Conservation (phyloP, 306 rosid species). For the Quercus aquifolioides region DNA sequence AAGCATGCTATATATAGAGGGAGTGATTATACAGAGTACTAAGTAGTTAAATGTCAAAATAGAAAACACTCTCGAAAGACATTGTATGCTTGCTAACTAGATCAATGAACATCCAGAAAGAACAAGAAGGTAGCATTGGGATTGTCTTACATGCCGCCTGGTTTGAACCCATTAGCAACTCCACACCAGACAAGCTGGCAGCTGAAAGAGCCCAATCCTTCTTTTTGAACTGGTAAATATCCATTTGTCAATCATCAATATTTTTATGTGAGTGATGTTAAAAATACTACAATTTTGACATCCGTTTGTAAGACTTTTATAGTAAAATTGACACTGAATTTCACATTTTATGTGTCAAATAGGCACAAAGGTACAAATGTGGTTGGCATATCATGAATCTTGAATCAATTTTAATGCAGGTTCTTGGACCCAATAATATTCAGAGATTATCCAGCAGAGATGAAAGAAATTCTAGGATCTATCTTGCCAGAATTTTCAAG, state of each 20-base stretch:
- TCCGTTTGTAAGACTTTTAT: too few species aligned
- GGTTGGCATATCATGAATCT: too few species aligned
- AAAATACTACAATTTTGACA: too few species aligned
- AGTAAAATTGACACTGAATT: too few species aligned
- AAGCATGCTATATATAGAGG: too few species aligned
- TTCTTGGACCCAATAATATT: slow-evolving; percentile 60
- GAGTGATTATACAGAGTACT: too few species aligned
- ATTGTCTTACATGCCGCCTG: slow-evolving; percentile 44
- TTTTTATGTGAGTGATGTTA: background rate
- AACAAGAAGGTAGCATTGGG: slow-evolving; percentile 66
- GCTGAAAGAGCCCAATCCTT: slow-evolving; percentile 67
- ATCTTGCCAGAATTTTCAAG: slow-evolving; percentile 51
- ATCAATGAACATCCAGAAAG: slow-evolving; percentile 34
- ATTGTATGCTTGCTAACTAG: too few species aligned
- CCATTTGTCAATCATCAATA: background rate
- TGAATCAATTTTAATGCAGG: slow-evolving; percentile 35
- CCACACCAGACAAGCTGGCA: slow-evolving; percentile 52
- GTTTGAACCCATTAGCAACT: slow-evolving; percentile 62
- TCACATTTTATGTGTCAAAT: too few species aligned
- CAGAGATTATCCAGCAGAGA: slow-evolving; percentile 64
- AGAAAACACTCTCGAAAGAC: too few species aligned
- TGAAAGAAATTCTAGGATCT: slow-evolving; percentile 49
- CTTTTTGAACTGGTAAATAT: slow-evolving; percentile 41
- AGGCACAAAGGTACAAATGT: too few species aligned
- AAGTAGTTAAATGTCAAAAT: too few species aligned